Evolutionary conservation across 495 filamentous ascomycete genomes (phyloP).

Genomic region (Penicillium simplicissimum): DNA sequence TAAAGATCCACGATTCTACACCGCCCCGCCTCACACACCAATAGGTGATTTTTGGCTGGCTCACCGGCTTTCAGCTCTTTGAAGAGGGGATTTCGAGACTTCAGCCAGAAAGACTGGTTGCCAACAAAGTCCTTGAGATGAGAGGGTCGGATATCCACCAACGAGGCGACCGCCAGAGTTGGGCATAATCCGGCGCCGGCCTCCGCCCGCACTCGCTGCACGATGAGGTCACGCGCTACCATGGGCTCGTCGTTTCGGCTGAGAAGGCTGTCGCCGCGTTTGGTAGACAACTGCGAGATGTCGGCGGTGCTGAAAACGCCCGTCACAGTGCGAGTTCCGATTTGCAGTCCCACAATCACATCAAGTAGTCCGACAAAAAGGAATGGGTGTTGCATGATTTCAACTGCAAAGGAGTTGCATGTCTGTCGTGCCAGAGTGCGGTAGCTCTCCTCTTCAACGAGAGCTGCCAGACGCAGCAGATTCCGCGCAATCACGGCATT

Average conservation of each 20-base stretch:
- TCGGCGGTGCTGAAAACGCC: constrained; percentile 41
- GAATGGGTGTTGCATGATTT: constrained; percentile 90
- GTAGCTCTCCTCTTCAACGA: constrained; percentile 69
- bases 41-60: constrained; percentile 44
- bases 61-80: constrained; percentile 44
- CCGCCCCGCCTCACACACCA: constrained; percentile 52
- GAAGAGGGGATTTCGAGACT: constrained; percentile 48
- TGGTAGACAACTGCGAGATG: constrained; percentile 7
- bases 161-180: constrained; percentile 34
- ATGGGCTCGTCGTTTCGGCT: constrained; percentile 32
- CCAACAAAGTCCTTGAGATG: constrained; percentile 54
- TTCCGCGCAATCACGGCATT: constrained; percentile 86
- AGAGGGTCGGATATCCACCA: constrained; percentile 43
- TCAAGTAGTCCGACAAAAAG: constrained; percentile 79
- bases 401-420: constrained; percentile 79
- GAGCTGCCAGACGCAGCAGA: constrained; percentile 70
- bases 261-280: constrained; percentile 25
- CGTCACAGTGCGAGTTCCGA: constrained; percentile 49
- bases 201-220: constrained; percentile 40
- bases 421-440: constrained; percentile 68
- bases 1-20: constrained; percentile 48
- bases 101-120: constrained; percentile 53
- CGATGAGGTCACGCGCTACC: constrained; percentile 39
- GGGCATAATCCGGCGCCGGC: constrained; percentile 43
- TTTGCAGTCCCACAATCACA: constrained; percentile 70